Percentiles rank a stretch among this genome's conserved stretches.
Evolutionary conservation across 306 rosid genomes (phyloP).

Genomic region (Trifolium fragiferum): DNA sequence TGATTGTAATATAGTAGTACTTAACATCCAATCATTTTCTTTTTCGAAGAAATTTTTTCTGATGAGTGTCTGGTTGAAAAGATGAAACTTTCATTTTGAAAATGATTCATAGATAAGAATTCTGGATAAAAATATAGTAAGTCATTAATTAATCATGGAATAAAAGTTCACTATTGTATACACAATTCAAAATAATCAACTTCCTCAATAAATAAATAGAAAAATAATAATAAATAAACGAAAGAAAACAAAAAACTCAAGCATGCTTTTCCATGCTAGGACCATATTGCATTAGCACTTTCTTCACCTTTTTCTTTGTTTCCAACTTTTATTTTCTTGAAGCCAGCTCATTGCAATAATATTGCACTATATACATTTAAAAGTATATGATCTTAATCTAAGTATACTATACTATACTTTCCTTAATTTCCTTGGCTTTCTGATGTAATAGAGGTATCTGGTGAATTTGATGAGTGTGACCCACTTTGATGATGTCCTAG

Average conservation of each 20-base stretch:
- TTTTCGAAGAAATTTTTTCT: too few relatives aligned
- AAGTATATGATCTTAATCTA: conserved; percentile 7
- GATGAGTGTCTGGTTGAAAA: too few relatives aligned
- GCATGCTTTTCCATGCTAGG: conserved; percentile 40
- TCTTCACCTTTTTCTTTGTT: conserved; percentile 18
- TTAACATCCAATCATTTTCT: too few relatives aligned
- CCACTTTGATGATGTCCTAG: conserved; percentile 30
- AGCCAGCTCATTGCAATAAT: conserved; percentile 12
- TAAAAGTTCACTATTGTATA: conserved; percentile 34
- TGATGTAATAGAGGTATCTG: conserved; percentile 50
- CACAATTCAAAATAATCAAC: conserved; percentile 48
- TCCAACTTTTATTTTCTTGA: not conserved
- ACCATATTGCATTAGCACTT: conserved; percentile 30
- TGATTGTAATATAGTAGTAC: too few relatives aligned
- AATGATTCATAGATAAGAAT: too few relatives aligned
- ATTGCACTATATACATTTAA: conserved; percentile 48
- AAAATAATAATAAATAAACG: not conserved
- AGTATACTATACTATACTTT: conserved; percentile 30
- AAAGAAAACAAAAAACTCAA: not conserved
- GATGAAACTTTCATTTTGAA: too few relatives aligned
- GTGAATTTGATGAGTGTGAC: conserved; percentile 50
- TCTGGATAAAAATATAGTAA: not conserved
- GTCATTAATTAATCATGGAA: not conserved
- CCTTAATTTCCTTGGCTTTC: conserved; percentile 31
- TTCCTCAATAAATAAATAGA: conserved; percentile 4